A percentile compares a stretch with the other conserved stretches of the same genome.
phyloP scores from a whole-genome alignment of 306 rosid genomes.

The Pterocarpus macrocarpus region DNA sequence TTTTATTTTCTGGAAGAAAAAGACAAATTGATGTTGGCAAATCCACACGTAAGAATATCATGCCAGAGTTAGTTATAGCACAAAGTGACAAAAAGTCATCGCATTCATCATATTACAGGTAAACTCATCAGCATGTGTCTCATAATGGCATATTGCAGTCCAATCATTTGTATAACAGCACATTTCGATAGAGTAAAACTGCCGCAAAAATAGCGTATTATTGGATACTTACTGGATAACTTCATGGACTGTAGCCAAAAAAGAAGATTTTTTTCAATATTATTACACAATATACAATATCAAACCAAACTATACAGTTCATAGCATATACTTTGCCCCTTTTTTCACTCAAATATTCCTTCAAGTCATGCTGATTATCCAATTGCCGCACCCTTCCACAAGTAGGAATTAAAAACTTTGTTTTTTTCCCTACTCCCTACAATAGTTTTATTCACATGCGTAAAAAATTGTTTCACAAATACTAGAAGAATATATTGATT shows the following conservation, averaged over 20 bases:
- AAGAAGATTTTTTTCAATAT: neutral
- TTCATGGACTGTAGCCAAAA: neutral
- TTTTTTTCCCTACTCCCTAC: neutral
- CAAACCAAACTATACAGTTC: neutral
- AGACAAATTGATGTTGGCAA: neutral
- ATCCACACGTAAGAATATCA: neutral
- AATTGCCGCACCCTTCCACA: constrained; percentile 5
- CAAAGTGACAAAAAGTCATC: constrained; percentile 2
- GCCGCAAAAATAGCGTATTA: constrained; percentile 13
- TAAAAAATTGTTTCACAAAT: constrained; percentile 4
- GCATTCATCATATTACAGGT: constrained; percentile 7
- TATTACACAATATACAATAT: constrained; percentile 11
- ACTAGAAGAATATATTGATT: constrained; percentile 1
- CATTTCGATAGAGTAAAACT: neutral
- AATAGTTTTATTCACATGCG: neutral
- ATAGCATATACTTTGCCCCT: constrained; percentile 8
- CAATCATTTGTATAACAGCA: neutral
- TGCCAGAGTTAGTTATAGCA: neutral
- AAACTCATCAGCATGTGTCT: neutral
- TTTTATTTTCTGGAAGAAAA: constrained; percentile 15
- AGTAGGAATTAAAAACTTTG: neutral
- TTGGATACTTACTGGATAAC: constrained; percentile 15
- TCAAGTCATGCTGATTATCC: constrained; percentile 5
- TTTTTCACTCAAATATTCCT: constrained; percentile 1
- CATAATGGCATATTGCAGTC: neutral